Evolutionary conservation across 345 rosid species (phyloP), one percentile per base, ranked within the genome.

Genomic region (Microcos paniculata): DNA sequence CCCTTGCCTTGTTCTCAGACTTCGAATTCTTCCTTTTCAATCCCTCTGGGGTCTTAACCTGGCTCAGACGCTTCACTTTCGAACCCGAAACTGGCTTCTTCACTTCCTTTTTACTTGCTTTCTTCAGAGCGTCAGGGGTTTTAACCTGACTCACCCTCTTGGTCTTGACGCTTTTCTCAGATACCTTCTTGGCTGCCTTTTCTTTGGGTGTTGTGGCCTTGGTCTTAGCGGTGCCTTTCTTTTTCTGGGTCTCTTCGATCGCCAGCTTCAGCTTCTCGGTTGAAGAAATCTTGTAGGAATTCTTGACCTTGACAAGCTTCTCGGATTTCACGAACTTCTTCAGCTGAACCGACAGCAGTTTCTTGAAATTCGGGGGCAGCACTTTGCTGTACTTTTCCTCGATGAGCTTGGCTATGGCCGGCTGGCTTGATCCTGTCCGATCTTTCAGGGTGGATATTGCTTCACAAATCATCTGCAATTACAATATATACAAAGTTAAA

Each of bases 81-180:
- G 49, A 35, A 28, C 40, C 45, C 1, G 40, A 26, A 6, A 16
- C 76, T 19, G 52, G 6, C 40, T 49, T 26, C 40, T 46, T 78
- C 62, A 0, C 80, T 11, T 55, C 74, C 46, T 75, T 64, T 62
- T 76, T 65, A 18, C 40, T 35, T 2, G 49, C 66, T 58, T 62
- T 82, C 77, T 80, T 80, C 3, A 82, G 35, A 46, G 64, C 79
- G 56, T 85, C 84, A 5, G 88, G 84, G 8, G 84, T 85, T 64
- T 82, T 79, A 12, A 85, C 78, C 75, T 73, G 86, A 75, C 84
- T 80, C 40, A 85, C 74, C 76, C 82, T 82, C 79, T 78, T 82
- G n/a, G 72, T 80, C 82, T 75, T 80, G 3, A 61, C 71, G 26
- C 46, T 73, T 64, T 77, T 77, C 78, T 52, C 62, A 24, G 74